phyloP scores from a whole-genome alignment of 805 yeast genomes.

The Yamadazyma scolyti region DNA sequence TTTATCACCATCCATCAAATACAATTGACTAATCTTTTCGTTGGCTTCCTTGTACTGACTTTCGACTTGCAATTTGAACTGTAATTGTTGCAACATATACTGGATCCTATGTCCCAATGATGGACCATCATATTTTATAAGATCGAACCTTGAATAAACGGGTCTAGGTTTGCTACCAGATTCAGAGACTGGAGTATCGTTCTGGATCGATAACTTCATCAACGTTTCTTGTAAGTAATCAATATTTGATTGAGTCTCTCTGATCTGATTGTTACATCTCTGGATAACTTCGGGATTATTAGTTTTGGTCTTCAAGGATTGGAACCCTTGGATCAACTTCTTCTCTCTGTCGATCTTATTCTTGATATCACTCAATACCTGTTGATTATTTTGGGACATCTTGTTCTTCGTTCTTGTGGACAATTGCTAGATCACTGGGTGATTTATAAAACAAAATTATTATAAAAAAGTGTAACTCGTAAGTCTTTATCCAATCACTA shows the following conservation, averaged over 20 bases:
- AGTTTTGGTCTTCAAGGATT: conserved; percentile 73
- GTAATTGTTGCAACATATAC: conserved; percentile 91
- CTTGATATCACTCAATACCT: conserved; percentile 60
- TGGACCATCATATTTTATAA: conserved; percentile 90
- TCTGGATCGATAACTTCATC: conserved; percentile 48
- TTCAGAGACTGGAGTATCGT: neutral
- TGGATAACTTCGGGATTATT: conserved; percentile 80
- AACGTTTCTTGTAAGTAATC: conserved; percentile 81
- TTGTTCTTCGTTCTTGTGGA: too few species aligned
- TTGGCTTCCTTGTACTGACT: conserved; percentile 91
- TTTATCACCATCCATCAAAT: conserved; percentile 88
- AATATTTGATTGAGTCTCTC: conserved; percentile 89
- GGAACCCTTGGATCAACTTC: conserved; percentile 85
- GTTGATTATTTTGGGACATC: too few species aligned
- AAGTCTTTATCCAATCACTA: too few species aligned
- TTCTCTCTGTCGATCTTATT: conserved; percentile 85
- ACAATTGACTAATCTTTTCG: conserved; percentile 80
- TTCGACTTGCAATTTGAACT: conserved; percentile 91
- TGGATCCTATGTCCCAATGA: conserved; percentile 92
- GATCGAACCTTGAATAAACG: conserved; percentile 66
- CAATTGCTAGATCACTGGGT: too few species aligned
- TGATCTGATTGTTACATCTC: conserved; percentile 82
- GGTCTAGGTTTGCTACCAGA: conserved; percentile 40
- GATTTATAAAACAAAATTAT: too few species aligned
- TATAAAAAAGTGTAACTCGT: too few species aligned